These are phyloP conservation scores for Flammula alnicola DNA, from an alignment of 1,284 basidiomycete species.

Conservation along the genomic window DNA sequence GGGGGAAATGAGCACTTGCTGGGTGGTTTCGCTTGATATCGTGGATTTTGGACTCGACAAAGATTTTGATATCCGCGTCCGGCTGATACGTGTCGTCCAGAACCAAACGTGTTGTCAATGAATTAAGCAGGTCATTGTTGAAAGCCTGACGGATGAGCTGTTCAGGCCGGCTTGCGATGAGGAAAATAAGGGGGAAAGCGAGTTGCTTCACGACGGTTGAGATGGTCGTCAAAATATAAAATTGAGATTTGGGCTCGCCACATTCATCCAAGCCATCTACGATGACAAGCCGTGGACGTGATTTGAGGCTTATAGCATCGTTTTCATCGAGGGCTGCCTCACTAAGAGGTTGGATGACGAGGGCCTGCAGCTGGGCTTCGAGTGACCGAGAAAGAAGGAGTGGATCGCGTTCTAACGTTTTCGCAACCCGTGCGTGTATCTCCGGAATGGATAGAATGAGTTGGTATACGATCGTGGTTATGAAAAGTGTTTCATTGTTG, in stretches of 20 bases:
- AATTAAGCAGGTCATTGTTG: background rate
- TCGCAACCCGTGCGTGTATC: background rate
- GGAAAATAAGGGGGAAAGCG: background rate
- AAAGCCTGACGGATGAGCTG: background rate
- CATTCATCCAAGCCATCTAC: no score
- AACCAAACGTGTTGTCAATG: background rate
- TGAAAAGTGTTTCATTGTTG: background rate
- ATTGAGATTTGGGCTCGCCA: background rate
- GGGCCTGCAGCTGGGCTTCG: slow-evolving; percentile 2
- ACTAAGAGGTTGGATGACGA: slow-evolving; percentile 8
- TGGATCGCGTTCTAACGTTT: slow-evolving; percentile 2
- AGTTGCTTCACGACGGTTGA: background rate
- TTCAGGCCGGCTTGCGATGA: slow-evolving; percentile 11
- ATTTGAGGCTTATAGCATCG: background rate
- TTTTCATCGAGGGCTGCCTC: background rate
- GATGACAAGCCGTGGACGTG: slow-evolving; percentile 9
- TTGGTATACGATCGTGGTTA: slow-evolving; percentile 12
- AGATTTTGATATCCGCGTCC: background rate
- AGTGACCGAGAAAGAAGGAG: slow-evolving; percentile 11
- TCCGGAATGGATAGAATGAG: slow-evolving; percentile 4
- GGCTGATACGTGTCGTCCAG: background rate
- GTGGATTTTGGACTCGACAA: background rate
- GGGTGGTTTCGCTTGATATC: background rate
- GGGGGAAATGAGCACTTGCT: background rate
- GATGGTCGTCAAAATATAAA: background rate